Conservation (phyloP, 2,329 filamentous ascomycete species). For the Dactylonectria estremocensis region DNA sequence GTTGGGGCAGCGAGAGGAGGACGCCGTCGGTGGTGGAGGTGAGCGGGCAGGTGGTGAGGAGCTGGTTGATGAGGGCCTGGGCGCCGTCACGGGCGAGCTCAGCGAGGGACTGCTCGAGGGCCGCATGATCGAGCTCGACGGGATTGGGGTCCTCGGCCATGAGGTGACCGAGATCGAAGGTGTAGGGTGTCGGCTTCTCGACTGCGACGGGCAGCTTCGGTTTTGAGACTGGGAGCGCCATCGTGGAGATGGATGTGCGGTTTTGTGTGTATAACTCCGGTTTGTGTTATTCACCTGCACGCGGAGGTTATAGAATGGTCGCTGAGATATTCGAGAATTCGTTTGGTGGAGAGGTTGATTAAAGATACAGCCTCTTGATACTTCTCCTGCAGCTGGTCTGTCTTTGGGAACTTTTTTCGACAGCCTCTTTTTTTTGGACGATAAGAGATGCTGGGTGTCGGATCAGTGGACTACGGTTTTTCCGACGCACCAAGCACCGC, state of each 20-base stretch:
- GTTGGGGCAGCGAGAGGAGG: constrained; percentile 81
- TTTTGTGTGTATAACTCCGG: background rate
- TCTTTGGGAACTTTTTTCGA: constrained; percentile 44
- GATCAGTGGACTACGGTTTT: constrained; percentile 47
- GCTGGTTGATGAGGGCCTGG: constrained; percentile 93
- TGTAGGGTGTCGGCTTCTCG: constrained; percentile 89
- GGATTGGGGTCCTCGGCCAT: constrained; percentile 91
- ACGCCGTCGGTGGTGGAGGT: constrained; percentile 79
- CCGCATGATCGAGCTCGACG: constrained; percentile 67
- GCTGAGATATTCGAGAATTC: background rate
- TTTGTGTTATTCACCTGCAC: background rate
- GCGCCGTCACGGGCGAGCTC: constrained; percentile 88
- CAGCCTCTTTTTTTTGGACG: constrained; percentile 44
- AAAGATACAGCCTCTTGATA: constrained; percentile 27
- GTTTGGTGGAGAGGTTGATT: background rate
- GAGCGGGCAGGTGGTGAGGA: constrained; percentile 89
- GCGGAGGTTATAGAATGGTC: background rate
- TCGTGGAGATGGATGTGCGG: constrained; percentile 35
- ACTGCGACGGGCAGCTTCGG: constrained; percentile 75
- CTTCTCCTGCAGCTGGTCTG: constrained; percentile 20
- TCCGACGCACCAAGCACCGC: constrained; percentile 29
- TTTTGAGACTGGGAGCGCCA: constrained; percentile 56
- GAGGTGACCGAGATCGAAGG: constrained; percentile 92
- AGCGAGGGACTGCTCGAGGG: constrained; percentile 78
- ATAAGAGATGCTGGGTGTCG: constrained; percentile 46